These are phyloP conservation scores for Penicillium pulvis DNA, from an alignment of 495 filamentous ascomycete genomes.

Conservation along the genomic window DNA sequence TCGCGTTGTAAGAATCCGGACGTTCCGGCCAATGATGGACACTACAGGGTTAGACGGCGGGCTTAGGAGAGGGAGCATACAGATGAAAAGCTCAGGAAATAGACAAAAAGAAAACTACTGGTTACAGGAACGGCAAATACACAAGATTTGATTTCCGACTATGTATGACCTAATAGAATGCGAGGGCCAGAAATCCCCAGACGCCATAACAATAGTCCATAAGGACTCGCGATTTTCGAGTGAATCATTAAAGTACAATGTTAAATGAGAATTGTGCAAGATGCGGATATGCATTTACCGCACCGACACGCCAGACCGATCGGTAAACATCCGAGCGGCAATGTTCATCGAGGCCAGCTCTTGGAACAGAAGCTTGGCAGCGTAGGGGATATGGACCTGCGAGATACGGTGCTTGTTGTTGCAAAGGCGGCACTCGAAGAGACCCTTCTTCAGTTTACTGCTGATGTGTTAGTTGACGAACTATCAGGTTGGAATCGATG, in stretches of 20 bases:
- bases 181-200: constrained; percentile 26
- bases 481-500: background rate
- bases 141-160: constrained; percentile 17
- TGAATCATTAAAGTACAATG: constrained; percentile 35
- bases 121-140: background rate
- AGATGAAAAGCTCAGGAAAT: too few species aligned
- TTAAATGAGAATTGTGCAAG: constrained; percentile 11
- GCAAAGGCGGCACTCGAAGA: constrained; percentile 95
- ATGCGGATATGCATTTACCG: constrained; percentile 25
- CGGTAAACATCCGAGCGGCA: constrained; percentile 93
- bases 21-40: too few species aligned
- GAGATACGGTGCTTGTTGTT: constrained; percentile 98
- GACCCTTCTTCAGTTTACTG: constrained; percentile 92
- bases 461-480: constrained; percentile 3
- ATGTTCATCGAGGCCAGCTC: constrained; percentile 98
- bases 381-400: constrained; percentile 96
- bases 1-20: too few species aligned
- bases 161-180: constrained; percentile 32
- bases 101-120: too few species aligned
- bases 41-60: too few species aligned
- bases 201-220: constrained; percentile 31
- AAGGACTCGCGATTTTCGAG: constrained; percentile 28
- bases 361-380: constrained; percentile 97
- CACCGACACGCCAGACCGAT: constrained; percentile 54
- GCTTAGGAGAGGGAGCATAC: too few species aligned